These are phyloP conservation scores for Diutina catenulata DNA, from an alignment of 1,139 yeast species.

Conservation along the genomic window DNA sequence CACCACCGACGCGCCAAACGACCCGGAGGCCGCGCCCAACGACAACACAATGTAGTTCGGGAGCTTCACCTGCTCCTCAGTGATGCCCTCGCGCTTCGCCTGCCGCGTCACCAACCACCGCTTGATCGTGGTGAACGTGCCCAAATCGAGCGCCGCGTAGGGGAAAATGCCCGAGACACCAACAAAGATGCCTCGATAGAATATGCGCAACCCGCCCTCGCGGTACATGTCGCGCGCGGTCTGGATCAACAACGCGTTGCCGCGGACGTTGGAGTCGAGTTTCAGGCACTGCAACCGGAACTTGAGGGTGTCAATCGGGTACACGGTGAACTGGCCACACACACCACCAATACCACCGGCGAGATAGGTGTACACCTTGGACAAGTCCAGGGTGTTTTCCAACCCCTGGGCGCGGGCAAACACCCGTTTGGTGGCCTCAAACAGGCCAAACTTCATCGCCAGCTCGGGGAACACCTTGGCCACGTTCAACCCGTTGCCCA, in stretches of 20 bases:
- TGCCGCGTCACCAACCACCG: conserved; percentile 57
- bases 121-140: conserved; percentile 82
- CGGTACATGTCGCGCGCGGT: conserved; percentile 70
- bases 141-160: conserved; percentile 90
- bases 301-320: conserved; percentile 93
- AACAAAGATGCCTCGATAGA: conserved; percentile 77
- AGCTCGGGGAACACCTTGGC: conserved; percentile 93
- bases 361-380: conserved; percentile 68
- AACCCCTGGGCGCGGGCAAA: conserved; percentile 74
- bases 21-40: conserved; percentile 90
- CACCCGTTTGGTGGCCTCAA: conserved; percentile 73
- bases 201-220: conserved; percentile 68
- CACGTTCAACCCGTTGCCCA: conserved; percentile 91
- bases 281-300: conserved; percentile 76
- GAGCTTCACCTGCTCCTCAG: conserved; percentile 55
- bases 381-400: conserved; percentile 57
- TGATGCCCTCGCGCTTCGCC: conserved; percentile 38
- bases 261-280: conserved; percentile 44
- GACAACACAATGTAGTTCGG: conserved; percentile 75
- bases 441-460: conserved; percentile 94
- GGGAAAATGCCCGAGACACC: conserved; percentile 95
- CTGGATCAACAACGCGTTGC: conserved; percentile 44
- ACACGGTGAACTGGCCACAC: conserved; percentile 80
- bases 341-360: conserved; percentile 98
- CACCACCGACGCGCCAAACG: conserved; percentile 91